Percentiles rank a stretch among this genome's conserved stretches.
These are phyloP conservation scores for Gelatoporia subvermispora DNA, from an alignment of 768 basidiomycete genomes.

Conservation along the genomic window DNA sequence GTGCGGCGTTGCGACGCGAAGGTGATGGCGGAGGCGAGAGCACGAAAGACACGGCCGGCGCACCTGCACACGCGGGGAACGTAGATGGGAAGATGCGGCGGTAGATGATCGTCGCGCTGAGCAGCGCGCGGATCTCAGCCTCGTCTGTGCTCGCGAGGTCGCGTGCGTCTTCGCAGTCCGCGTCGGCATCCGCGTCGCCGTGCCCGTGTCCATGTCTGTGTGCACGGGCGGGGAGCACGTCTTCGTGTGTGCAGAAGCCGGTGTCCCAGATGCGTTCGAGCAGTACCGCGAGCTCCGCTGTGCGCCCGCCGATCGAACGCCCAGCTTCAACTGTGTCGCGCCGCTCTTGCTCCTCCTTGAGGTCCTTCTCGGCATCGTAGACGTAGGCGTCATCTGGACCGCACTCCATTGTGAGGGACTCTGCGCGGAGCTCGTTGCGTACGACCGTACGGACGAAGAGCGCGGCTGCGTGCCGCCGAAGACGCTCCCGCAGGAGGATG, in stretches of 20 bases:
- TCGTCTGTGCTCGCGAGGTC: slow-evolving; percentile 29
- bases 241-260: slow-evolving; percentile 28
- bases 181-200: slow-evolving; percentile 14
- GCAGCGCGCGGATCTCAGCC: slow-evolving; percentile 46
- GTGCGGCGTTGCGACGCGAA: slow-evolving; percentile 32
- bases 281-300: slow-evolving; percentile 45
- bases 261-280: slow-evolving; percentile 56
- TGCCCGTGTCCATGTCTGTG: neutral
- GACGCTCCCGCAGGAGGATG: slow-evolving; percentile 43
- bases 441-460: slow-evolving; percentile 50
- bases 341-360: slow-evolving; percentile 36
- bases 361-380: slow-evolving; percentile 27
- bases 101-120: slow-evolving; percentile 59
- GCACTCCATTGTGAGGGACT: slow-evolving; percentile 3
- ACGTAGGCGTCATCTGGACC: slow-evolving; percentile 5
- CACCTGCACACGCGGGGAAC: slow-evolving; percentile 21
- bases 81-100: slow-evolving; percentile 50
- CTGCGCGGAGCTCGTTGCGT: slow-evolving; percentile 17
- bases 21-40: slow-evolving; percentile 60
- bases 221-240: slow-evolving; percentile 15
- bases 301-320: slow-evolving; percentile 55
- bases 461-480: slow-evolving; percentile 46
- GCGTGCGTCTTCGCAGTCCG: slow-evolving; percentile 25
- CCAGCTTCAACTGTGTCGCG: slow-evolving; percentile 52
- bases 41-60: slow-evolving; percentile 32